A percentile compares a stretch with the other conserved stretches of the same genome.
Conservation (phyloP, 495 filamentous ascomycete species). For the Amorphotheca resinae region DNA sequence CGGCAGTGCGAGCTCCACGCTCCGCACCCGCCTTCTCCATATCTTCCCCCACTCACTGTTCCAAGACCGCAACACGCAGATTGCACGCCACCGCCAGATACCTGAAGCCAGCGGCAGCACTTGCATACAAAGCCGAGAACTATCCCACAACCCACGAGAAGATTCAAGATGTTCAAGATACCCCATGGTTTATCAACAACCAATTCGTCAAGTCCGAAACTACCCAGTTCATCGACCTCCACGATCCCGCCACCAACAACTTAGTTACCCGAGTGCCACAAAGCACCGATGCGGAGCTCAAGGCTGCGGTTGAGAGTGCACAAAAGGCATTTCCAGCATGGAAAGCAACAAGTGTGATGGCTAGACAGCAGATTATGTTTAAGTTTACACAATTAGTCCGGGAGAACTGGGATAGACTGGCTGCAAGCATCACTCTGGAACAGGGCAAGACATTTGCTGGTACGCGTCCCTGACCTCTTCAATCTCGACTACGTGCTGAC, state of each 20-base stretch:
- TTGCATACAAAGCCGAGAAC: conserved; percentile 45
- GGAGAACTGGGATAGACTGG: conserved; percentile 89
- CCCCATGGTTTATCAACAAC: conserved; percentile 88
- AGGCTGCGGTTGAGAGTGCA: conserved; percentile 77
- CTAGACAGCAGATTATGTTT: conserved; percentile 94
- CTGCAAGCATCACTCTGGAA: conserved; percentile 91
- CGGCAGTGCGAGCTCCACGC: conserved; percentile 12
- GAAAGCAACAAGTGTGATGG: conserved; percentile 71
- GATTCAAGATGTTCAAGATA: conserved; percentile 63
- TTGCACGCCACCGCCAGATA: conserved; percentile 52
- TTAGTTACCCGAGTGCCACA: conserved; percentile 96
- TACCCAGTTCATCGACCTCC: conserved; percentile 75
- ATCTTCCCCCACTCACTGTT: conserved; percentile 13
- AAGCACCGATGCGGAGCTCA: conserved; percentile 79
- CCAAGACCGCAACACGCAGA: conserved; percentile 23
- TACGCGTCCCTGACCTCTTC: background rate
- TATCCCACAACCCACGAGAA: conserved; percentile 77
- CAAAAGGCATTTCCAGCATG: conserved; percentile 83
- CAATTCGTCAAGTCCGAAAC: conserved; percentile 67
- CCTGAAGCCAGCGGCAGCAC: conserved; percentile 35
- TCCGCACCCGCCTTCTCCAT: conserved; percentile 16
- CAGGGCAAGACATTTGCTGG: conserved; percentile 92
- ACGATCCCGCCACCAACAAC: conserved; percentile 96
- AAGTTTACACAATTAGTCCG: conserved; percentile 83
- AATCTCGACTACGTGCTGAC: background rate